Conservation (phyloP, 2,329 filamentous ascomycete genomes). For the Aspergillus novoparasiticus region DNA sequence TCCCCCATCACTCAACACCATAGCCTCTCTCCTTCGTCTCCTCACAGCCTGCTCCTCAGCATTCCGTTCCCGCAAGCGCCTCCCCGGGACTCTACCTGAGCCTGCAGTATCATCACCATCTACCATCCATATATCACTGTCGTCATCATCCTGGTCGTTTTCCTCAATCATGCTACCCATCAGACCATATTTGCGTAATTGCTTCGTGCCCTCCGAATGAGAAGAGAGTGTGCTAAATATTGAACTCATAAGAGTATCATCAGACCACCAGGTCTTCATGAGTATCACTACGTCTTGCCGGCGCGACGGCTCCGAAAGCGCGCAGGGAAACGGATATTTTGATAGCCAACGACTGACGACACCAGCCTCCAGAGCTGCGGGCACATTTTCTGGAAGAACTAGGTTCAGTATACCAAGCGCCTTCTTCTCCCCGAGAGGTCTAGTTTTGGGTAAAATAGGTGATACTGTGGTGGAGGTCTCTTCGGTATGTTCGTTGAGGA, state of each 20-base stretch:
- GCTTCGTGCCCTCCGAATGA: constrained; percentile 41
- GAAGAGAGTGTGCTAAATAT: constrained; percentile 44
- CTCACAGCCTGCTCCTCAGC: constrained; percentile 68
- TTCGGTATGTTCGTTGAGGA: constrained; percentile 42
- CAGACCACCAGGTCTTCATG: constrained; percentile 45
- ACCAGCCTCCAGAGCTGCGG: constrained; percentile 60
- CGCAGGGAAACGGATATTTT: constrained; percentile 69
- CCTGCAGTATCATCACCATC: constrained; percentile 55
- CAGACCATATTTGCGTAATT: constrained; percentile 46
- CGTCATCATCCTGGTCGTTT: constrained; percentile 56
- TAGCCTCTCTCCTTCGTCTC: constrained; percentile 78
- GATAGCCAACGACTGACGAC: constrained; percentile 75
- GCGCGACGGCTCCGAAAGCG: constrained; percentile 52
- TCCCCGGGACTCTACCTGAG: constrained; percentile 36
- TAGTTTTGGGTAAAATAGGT: constrained; percentile 42
- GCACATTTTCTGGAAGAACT: constrained; percentile 62
- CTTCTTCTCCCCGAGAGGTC: constrained; percentile 47
- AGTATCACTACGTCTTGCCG: constrained; percentile 43
- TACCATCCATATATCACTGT: constrained; percentile 55
- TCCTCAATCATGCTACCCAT: constrained; percentile 50
- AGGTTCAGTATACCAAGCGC: constrained; percentile 59
- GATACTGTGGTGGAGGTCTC: constrained; percentile 37
- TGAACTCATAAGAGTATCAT: constrained; percentile 48
- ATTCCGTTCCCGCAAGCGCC: constrained; percentile 36
- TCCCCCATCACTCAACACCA: constrained; percentile 87